Conservation (phyloP, 352 stramenopile species). For the Pseudoperonospora humuli region DNA sequence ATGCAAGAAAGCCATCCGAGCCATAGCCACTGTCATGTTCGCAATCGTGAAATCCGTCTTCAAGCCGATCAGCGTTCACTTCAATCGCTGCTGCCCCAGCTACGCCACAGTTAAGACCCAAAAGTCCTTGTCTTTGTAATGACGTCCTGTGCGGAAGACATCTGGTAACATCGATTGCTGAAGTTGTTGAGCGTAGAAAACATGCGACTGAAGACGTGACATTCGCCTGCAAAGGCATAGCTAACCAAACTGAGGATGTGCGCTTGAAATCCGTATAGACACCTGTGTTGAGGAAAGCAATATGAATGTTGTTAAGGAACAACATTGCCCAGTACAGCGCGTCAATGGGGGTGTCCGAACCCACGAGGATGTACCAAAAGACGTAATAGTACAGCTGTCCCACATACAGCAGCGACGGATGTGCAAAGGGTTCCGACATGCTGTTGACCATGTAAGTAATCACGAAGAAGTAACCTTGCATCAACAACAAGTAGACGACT, state of each 20-base stretch:
- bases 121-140: conserved; percentile 5
- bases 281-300: conserved; percentile 81
- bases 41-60: conserved; percentile 14
- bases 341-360: conserved; percentile 74
- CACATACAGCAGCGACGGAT: conserved; percentile 78
- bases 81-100: conserved; percentile 25
- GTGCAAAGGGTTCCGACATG: conserved; percentile 73
- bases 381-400: conserved; percentile 84
- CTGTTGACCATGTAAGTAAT: conserved; percentile 75
- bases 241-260: conserved; percentile 39
- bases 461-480: conserved; percentile 83
- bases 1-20: conserved; percentile 16
- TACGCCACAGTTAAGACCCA: conserved; percentile 28
- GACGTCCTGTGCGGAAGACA: conserved; percentile 13
- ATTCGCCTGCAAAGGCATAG: conserved; percentile 32
- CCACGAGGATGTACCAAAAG: conserved; percentile 85
- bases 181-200: conserved; percentile 47
- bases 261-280: conserved; percentile 81
- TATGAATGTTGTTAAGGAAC: conserved; percentile 78
- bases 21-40: conserved; percentile 10
- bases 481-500: conserved; percentile 64
- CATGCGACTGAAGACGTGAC: conserved; percentile 48
- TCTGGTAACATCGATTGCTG: conserved; percentile 19
- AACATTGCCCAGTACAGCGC: conserved; percentile 78
- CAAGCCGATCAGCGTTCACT: conserved; percentile 9